phyloP scores from a whole-genome alignment of 2,329 filamentous ascomycete species.

The Tolypocladium ovalisporum region DNA sequence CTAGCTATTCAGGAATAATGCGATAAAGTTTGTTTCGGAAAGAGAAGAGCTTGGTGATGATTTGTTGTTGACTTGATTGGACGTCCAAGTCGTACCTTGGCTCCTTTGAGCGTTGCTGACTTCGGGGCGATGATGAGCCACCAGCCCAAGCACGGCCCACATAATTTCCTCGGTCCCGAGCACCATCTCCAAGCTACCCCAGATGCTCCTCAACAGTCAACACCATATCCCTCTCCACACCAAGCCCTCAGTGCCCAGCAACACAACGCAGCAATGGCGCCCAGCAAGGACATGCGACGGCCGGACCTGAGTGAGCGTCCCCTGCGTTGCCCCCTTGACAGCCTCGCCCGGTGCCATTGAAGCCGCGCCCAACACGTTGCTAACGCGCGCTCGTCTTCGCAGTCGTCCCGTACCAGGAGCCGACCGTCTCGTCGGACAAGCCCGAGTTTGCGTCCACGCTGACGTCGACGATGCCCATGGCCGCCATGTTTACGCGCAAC shows the following conservation, averaged over 20 bases:
- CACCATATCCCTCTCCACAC: not conserved
- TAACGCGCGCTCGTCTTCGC: not conserved
- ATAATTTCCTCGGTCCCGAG: not conserved
- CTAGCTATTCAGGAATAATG: not conserved
- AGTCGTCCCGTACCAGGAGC: constrained; percentile 87
- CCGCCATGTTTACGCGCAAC: constrained; percentile 87
- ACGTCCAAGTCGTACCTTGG: not conserved
- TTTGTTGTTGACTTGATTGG: not conserved
- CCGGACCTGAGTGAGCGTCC: constrained; percentile 29
- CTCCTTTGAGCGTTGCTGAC: no score
- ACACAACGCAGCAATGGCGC: constrained; percentile 21
- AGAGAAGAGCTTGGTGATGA: not conserved
- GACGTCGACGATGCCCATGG: constrained; percentile 82
- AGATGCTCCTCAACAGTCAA: not conserved
- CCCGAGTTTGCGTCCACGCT: constrained; percentile 63
- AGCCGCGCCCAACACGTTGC: not conserved
- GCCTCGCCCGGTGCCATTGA: not conserved
- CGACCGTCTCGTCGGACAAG: constrained; percentile 49
- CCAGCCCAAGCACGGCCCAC: not conserved
- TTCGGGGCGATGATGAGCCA: not conserved
- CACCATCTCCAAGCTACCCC: not conserved
- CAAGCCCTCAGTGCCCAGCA: not conserved
- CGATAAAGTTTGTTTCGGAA: no score
- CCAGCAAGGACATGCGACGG: constrained; percentile 32
- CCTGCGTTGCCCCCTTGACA: not conserved